Conservation (phyloP, 345 rosid species). For the Dimocarpus longan region DNA sequence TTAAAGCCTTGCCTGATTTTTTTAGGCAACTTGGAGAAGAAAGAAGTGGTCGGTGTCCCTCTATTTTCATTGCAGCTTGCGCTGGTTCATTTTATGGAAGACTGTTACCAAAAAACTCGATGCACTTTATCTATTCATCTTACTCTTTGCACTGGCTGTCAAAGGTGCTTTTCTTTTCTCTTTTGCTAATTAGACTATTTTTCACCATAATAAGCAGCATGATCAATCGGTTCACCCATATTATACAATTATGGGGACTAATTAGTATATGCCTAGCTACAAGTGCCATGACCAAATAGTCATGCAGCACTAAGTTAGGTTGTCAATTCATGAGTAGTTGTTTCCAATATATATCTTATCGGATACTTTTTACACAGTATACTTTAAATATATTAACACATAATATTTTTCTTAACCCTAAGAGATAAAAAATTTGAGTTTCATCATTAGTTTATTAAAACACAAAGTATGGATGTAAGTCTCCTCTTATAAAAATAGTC, state of each 20-base stretch:
- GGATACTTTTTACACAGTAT: no score
- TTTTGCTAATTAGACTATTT: neutral
- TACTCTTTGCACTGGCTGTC: constrained; percentile 94
- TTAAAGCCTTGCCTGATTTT: constrained; percentile 54
- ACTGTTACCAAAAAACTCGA: constrained; percentile 59
- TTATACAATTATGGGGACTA: neutral
- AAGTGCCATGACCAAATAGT: neutral
- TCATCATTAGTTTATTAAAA: no score
- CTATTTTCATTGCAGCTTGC: constrained; percentile 42
- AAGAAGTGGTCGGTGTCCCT: constrained; percentile 21
- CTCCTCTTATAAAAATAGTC: no score
- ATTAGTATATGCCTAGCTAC: neutral
- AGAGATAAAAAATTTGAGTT: no score
- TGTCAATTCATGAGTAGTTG: neutral
- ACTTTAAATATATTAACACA: no score
- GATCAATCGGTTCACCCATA: neutral
- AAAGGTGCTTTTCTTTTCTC: constrained; percentile 46
- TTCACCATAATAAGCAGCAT: neutral
- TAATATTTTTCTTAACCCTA: no score
- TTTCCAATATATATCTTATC: no score
- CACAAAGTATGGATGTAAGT: no score
- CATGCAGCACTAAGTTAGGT: neutral
- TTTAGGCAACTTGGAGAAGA: constrained; percentile 32
- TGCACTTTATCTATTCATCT: constrained; percentile 78
- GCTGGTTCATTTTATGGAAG: constrained; percentile 93